phyloP scores from a whole-genome alignment of 345 rosid species.

The Moringa oleifera region DNA sequence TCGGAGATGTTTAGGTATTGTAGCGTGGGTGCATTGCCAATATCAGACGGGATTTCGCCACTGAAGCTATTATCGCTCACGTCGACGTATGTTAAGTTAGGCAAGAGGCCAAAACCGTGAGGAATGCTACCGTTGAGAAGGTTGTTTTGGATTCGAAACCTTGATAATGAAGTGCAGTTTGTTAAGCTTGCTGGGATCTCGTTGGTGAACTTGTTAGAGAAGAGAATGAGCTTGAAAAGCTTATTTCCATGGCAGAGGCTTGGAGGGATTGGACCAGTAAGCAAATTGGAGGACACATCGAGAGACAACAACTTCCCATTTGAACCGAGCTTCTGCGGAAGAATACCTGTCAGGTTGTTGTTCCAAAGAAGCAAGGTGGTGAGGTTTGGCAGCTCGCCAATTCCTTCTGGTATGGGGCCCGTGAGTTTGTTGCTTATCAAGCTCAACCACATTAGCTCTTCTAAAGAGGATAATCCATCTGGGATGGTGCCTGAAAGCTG shows the following conservation, averaged over 20 bases:
- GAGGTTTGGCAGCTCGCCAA: constrained; percentile 60
- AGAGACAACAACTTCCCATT: constrained; percentile 48
- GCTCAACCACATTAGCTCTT: constrained; percentile 51
- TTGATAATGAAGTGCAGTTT: constrained; percentile 50
- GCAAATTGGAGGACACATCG: constrained; percentile 74
- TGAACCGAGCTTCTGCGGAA: constrained; percentile 73
- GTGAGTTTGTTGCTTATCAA: constrained; percentile 52
- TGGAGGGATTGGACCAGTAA: constrained; percentile 70
- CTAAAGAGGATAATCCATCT: constrained; percentile 37
- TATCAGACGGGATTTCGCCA: constrained; percentile 64
- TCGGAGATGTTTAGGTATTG: constrained; percentile 73
- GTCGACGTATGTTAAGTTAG: constrained; percentile 65
- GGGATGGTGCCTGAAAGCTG: constrained; percentile 70
- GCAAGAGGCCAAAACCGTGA: constrained; percentile 52
- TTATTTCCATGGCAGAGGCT: constrained; percentile 67
- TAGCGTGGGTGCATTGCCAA: constrained; percentile 50
- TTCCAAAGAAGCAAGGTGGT: constrained; percentile 60
- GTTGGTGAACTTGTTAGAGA: constrained; percentile 59
- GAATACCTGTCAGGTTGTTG: constrained; percentile 59
- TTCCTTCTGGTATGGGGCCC: constrained; percentile 60
- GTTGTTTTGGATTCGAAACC: constrained; percentile 71
- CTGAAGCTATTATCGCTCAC: constrained; percentile 64
- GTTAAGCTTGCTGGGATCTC: constrained; percentile 50
- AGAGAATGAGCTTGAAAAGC: constrained; percentile 76
- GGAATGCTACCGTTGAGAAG: constrained; percentile 68